phyloP scores from a whole-genome alignment of 2,329 filamentous ascomycete genomes.

The Zelopaecilomyces penicillatus region DNA sequence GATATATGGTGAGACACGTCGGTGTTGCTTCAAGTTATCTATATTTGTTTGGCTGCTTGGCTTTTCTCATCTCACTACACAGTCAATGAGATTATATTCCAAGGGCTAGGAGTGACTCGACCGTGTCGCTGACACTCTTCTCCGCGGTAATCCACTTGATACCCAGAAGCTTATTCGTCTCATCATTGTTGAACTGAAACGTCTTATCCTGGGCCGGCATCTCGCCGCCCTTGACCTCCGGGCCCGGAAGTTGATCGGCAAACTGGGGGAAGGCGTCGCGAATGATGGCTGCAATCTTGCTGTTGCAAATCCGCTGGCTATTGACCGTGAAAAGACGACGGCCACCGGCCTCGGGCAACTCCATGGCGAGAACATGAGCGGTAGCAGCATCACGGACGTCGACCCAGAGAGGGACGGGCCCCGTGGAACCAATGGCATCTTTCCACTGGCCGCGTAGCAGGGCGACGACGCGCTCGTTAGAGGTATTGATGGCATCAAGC shows the following conservation, averaged over 20 bases:
- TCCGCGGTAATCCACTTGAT: conserved; percentile 56
- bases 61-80: too few relatives aligned
- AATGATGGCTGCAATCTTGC: conserved; percentile 34
- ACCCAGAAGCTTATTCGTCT: conserved; percentile 50
- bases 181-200: conserved; percentile 50
- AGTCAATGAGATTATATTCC: too few relatives aligned
- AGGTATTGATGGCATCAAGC: conserved; percentile 43
- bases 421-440: conserved; percentile 31
- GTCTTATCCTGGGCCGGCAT: conserved; percentile 29
- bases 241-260: conserved; percentile 36
- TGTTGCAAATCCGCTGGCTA: conserved; percentile 37
- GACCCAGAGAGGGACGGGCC: conserved; percentile 38
- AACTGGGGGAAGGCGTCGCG: conserved; percentile 43
- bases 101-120: conserved; percentile 43
- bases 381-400: conserved; percentile 49
- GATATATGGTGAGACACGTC: too few relatives aligned
- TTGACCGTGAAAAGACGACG: conserved; percentile 42
- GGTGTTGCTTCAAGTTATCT: too few relatives aligned
- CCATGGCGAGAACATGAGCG: conserved; percentile 45
- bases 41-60: too few relatives aligned
- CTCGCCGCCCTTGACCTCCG: conserved; percentile 36
- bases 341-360: conserved; percentile 38
- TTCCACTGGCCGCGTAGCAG: conserved; percentile 44
- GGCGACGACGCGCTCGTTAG: conserved; percentile 42
- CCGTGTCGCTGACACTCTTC: conserved; percentile 52